Evolutionary conservation across 2,329 filamentous ascomycete genomes (phyloP), one percentile per base, ranked within the genome.

Genomic region (Penicillium frequentans): DNA sequence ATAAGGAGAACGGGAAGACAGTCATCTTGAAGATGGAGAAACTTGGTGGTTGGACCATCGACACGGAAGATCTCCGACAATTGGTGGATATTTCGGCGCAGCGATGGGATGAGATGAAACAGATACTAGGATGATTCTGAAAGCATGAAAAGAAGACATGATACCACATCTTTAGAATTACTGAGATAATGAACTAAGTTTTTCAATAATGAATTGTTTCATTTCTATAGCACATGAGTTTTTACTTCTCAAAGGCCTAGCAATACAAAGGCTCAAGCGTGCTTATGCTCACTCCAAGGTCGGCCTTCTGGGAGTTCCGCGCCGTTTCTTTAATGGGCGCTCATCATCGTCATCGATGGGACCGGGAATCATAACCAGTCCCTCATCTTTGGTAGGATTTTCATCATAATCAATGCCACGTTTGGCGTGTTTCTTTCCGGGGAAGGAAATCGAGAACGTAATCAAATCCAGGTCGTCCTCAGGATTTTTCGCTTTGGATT

Each of bases 1-100:
- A 93, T 70, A 70, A 68, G 54, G 63, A 69, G 35, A 59, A 62
- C n/a, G 82, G 79, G 1, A 83, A 81, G 65, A 68, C 70, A 13
- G 71, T 72, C 33, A 80, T 96, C 19, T 65, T 91, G 63, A 85
- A 83, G 49, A 82, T 98, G 59, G 91, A 95, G 67, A 98, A 96
- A 81, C 86, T 83, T 62, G 95, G 95, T 11, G 95, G 93, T 7
- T 84, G 84, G 10, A 79, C 86, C 8, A 78, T 95, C 37, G 89
- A 87, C 8, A 84, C 81, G 24, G 81, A 85, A 56, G 77, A 87
- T 57, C 79, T 93, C 71, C 83, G 76, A 61, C 77, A 81, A 42
- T 79, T 91, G 62, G 80, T 88, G 8, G 76, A 77, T 27, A 72
- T 85, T 52, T 87, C 89, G 1, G 81, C 83, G 62, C 79, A 80